Conservation (phyloP, 805 yeast genomes). For the Saccharomyces paradoxus region DNA sequence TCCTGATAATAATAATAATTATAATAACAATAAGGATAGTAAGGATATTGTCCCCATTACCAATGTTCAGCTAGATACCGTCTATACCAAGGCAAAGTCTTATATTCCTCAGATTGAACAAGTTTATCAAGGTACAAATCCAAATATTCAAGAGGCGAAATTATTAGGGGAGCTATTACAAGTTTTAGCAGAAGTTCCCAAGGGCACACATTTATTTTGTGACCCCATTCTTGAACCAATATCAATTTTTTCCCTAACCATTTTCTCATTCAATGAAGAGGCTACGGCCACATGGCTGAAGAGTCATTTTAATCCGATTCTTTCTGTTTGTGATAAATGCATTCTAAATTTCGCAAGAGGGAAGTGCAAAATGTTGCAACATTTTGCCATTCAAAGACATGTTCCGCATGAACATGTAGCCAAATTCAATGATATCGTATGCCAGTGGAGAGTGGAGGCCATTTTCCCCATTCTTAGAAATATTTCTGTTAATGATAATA, state of each 20-base stretch:
- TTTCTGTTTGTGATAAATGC: conserved; percentile 48
- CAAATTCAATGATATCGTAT: conserved; percentile 29
- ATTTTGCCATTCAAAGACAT: conserved; percentile 43
- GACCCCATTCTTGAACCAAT: conserved; percentile 40
- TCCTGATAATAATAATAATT: neutral
- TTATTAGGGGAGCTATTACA: conserved; percentile 35
- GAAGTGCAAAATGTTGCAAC: conserved; percentile 42
- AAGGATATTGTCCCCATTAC: neutral
- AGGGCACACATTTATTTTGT: conserved; percentile 47
- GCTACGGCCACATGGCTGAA: conserved; percentile 40
- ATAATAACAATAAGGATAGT: neutral
- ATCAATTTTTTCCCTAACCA: conserved; percentile 46
- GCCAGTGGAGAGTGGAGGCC: conserved; percentile 30
- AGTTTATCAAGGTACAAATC: conserved; percentile 24
- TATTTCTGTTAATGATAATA: conserved; percentile 17
- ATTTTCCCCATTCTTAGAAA: conserved; percentile 17
- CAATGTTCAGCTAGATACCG: neutral
- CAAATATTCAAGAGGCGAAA: conserved; percentile 22
- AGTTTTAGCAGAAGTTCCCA: conserved; percentile 26
- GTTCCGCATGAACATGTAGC: conserved; percentile 38
- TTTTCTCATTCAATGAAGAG: conserved; percentile 49
- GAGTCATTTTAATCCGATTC: conserved; percentile 31
- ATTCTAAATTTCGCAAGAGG: conserved; percentile 45
- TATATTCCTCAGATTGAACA: conserved; percentile 20
- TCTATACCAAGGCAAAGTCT: conserved; percentile 11